Base-by-base conservation (phyloP, 768 basidiomycete genomes). In the Russula olivacea region DNA sequence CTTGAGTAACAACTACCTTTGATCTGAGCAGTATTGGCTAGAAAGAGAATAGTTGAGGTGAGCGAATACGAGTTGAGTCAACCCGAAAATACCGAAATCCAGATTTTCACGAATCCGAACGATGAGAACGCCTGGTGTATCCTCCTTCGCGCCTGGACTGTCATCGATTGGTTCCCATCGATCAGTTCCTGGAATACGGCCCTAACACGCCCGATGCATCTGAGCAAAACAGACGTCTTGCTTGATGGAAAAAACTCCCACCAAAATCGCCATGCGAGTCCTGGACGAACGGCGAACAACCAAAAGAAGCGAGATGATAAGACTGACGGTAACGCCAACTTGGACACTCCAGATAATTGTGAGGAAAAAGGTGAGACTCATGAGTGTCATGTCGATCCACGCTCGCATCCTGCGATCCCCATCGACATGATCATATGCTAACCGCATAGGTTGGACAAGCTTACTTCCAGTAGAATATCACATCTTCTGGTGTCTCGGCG, bases 21-120 rank as follows among this genome's bases (percentile, higher is more conserved):
- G 23, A 99, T 76, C 70, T 95, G 93, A 40, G 93, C 90, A 23
- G 95, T 95, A 72, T 99, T 99, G 14, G 96, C 94, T 90, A 55
- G 43, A 52, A 21, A 59, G 53, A 41, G 38, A 52, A 50, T 15
- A 68, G 48, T 63, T 47, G 36, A 28, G 51, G 58, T 30, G 49
- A 12, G 48, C 19, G 15, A 25, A n/a, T 11, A 17, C 10, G 6
- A 12, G 10, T n/a, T 11, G 11, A 53, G 57, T 49, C 38, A 34
- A 12, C 34, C 2, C 1, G 43, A 34, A 74, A 83, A 6, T 64
- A 91, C 90, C 91, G 68, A 99, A 99, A 71, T 93, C 91, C 30
- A 99, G 78, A 70, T 84, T 89, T 75, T 98, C 96, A 34, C 93
- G 78, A 58, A 99, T 89, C 25, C 93, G 81, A 7, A 98, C 81